Base-by-base conservation (phyloP, 2,329 filamentous ascomycete species). In the Chaetomium olivaceum region DNA sequence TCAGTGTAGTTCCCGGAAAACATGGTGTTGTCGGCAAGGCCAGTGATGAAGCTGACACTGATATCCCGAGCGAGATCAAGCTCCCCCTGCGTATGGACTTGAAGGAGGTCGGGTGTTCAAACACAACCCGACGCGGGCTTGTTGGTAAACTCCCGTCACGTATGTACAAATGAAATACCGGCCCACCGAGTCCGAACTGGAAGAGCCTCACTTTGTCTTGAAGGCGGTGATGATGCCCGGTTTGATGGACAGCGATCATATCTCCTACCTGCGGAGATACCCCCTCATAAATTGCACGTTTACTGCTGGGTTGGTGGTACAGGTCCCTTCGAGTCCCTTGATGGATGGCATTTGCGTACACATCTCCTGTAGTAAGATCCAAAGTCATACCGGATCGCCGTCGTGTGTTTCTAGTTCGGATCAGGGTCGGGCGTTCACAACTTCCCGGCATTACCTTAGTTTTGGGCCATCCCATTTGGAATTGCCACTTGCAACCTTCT, bases 1-100 rank as follows among this genome's bases (percentile, higher is more conserved):
- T n/a, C n/a, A n/a, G n/a, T n/a, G n/a, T n/a, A n/a, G 50, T 54
- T 61, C 33, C n/a, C 56, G 4, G 62, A 33, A 19, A 61, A 39
- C 25, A 23, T 29, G 46, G 55, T 25, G 4, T 29, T 36, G 23
- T 60, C 62, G 46, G 63, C 58, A 33, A 62, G 31, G n/a, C 50
- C 50, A 54, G 50, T 29, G 50, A 54, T 54, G 27, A 54, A 54
- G 25, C 50, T 54, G 27, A 57, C 50, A 29, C 9, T 54, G 23
- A 54, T 54, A 25, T 54, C 51, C 51, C 51, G 51, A 29, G 51
- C 51, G 27, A 54, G 51, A 4, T 54, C 25, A 31, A 54, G 31
- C 5, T 8, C 51, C 21, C 31, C 25, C 5, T 14, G 25, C 51
- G 51, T 54, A 54, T 54, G 51, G 14, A 19, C n/a, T 14, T 54